Base-by-base conservation (phyloP, 108 stramenopile genomes). In the Parietichytrium sp. region DNA sequence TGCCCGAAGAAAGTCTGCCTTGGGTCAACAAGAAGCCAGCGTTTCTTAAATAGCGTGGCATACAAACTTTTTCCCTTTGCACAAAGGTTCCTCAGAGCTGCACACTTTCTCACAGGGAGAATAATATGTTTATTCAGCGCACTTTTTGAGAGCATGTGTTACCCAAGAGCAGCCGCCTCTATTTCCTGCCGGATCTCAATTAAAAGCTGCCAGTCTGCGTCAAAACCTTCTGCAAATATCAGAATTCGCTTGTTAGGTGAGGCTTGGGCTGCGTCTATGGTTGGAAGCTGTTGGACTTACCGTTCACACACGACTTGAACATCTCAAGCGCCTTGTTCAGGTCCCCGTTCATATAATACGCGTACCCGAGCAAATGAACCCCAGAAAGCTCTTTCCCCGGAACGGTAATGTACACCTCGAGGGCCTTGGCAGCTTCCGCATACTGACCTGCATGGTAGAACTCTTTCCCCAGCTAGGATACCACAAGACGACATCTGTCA, bases 331-430 rank as follows among this genome's bases (percentile, higher is more conserved):
- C 61, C 13, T 45, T 36, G 42, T 2, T 23, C 0, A 72, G 61
- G 42, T 72, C 61, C 38, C 61, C 61, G 4, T 72, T 72, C 61
- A 72, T 72, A 42, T 72, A 72, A 25, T 72, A 72, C n/a, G 61
- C 61, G 20, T 72, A 72, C 13, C 61, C 61, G 10, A 72, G 61
- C 61, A 72, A 72, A 27, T 72, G 61, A 2, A 72, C 20, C 23
- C 61, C 61, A 27, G 20, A 23, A 33, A 72, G 10, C 23, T 45
- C 25, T 27, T 72, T 72, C 6, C 61, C 61, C 13, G 61, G 61
- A 72, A 38, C 25, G 10, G 38, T 45, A 16, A 72, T 42, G 33
- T 72, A 72, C 23, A 72, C 61, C 20, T 72, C 61, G 42, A 72
- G 61, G 10, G 61, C 33, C 8, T 42, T 33, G 10, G 45, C 61